Conservation (phyloP, 805 yeast species). For the Metschnikowia lunata region DNA sequence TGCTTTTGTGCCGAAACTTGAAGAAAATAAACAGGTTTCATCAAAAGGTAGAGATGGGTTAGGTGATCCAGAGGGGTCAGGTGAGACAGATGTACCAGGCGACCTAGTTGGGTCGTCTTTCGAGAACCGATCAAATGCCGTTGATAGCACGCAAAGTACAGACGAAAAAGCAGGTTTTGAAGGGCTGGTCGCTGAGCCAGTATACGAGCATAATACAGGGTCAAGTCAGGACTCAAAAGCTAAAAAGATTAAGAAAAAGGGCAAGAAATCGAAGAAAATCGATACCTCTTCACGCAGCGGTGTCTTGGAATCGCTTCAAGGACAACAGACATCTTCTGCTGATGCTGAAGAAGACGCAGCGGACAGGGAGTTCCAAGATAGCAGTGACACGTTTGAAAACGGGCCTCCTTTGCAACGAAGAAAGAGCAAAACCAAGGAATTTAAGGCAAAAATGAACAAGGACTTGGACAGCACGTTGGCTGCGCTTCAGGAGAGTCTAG, state of each 20-base stretch:
- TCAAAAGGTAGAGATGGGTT: no score
- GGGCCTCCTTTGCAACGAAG: conserved; percentile 18
- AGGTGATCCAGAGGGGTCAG: no score
- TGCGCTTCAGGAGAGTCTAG: conserved; percentile 37
- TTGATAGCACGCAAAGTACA: no score
- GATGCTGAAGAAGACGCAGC: conserved; percentile 3
- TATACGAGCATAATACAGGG: no score
- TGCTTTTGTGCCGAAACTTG: no score
- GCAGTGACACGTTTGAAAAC: conserved; percentile 11
- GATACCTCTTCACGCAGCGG: background rate
- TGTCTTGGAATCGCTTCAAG: no score
- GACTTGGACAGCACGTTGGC: conserved; percentile 36
- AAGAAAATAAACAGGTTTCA: no score
- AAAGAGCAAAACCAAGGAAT: conserved; percentile 32
- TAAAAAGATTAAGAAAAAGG: conserved; percentile 4
- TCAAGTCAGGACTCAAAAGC: background rate
- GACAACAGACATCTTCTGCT: background rate
- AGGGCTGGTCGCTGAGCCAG: no score
- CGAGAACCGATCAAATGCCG: no score
- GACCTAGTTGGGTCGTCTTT: background rate
- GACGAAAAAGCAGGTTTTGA: no score
- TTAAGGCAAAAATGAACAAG: conserved; percentile 29
- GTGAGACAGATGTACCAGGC: background rate
- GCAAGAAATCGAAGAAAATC: background rate
- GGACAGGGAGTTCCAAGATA: conserved; percentile 20